Conservation (phyloP, 768 basidiomycete species). For the Tubosaeta sp. region DNA sequence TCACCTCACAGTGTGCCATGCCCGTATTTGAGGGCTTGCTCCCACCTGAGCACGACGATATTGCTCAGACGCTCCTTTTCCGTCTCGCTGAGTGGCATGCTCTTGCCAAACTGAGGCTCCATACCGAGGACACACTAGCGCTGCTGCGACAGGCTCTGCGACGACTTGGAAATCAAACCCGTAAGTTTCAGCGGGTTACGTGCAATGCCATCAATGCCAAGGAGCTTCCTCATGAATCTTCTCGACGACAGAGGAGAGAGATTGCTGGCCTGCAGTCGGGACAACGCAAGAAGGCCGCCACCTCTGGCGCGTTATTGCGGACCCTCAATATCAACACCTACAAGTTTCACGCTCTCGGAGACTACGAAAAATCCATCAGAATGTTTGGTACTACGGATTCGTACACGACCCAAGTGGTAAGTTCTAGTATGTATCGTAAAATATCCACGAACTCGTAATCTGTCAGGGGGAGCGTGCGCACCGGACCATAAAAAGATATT, state of each 20-base stretch:
- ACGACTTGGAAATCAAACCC: too few relatives aligned
- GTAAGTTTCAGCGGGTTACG: not conserved
- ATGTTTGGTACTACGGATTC: constrained; percentile 21
- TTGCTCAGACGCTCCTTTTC: not conserved
- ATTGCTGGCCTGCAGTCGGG: too few relatives aligned
- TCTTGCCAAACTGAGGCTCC: not conserved
- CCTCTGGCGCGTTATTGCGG: too few relatives aligned
- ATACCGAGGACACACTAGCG: not conserved
- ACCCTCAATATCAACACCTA: constrained; percentile 27
- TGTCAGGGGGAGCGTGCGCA: constrained; percentile 35
- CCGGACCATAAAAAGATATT: constrained; percentile 25
- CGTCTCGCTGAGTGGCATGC: not conserved
- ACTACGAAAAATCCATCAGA: constrained; percentile 16
- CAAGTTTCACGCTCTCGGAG: constrained; percentile 27
- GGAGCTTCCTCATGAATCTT: not conserved
- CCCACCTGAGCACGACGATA: not conserved
- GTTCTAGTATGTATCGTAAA: too few relatives aligned
- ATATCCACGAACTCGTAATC: too few relatives aligned
- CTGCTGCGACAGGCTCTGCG: not conserved
- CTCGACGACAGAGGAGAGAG: too few relatives aligned
- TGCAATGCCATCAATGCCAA: not conserved
- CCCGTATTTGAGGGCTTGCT: not conserved
- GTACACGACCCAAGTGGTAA: constrained; percentile 20
- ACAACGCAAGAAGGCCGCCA: too few relatives aligned
- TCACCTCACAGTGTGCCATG: not conserved